Evolutionary conservation across 1,284 basidiomycete genomes (phyloP), one percentile per base, ranked within the genome.

Genomic region (Volvariella volvacea): DNA sequence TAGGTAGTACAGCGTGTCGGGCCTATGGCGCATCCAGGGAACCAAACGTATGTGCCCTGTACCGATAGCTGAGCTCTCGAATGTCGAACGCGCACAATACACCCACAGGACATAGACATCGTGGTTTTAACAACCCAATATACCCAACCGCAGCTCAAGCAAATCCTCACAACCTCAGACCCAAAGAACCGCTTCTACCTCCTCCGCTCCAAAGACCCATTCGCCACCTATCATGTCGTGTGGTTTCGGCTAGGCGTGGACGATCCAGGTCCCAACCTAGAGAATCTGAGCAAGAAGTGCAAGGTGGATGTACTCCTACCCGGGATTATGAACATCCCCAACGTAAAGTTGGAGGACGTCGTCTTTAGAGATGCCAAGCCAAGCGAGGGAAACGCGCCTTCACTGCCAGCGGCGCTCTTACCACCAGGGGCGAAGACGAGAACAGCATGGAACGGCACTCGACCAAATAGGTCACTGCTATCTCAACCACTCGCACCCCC

Each of bases 91-190:
- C n/a, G n/a, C n/a, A n/a, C n/a, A n/a, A 50, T 50, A 3, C 38
- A 22, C 41, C 3, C 28, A 39, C 52, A 77, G 75, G 76, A 78
- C 50, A 63, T 76, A 9, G 76, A 78, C 50, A 56, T 78, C 14
- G 61, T 77, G 15, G 67, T 76, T 1, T 53, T 76, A 25, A 65
- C 61, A 6, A 36, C 4, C n/a, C 14, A 15, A 20, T n/a, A 36
- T n/a, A 36, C 34, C 19, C 14, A 6, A 4, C n/a, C 34, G 7
- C 7, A 36, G 15, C 34, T 36, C 34, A 36, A 36, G 15, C n/a
- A 15, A 15, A 6, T 36, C n/a, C 34, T 36, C 19, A 20, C 15
- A 6, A 20, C 6, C 6, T 15, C 34, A 36, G 34, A 36, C n/a
- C 25, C 25, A 28, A 28, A n/a, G n/a, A 9, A 15, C 19, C 34